phyloP scores from a whole-genome alignment of 352 stramenopile genomes.

The Globisporangium recalcitrans region DNA sequence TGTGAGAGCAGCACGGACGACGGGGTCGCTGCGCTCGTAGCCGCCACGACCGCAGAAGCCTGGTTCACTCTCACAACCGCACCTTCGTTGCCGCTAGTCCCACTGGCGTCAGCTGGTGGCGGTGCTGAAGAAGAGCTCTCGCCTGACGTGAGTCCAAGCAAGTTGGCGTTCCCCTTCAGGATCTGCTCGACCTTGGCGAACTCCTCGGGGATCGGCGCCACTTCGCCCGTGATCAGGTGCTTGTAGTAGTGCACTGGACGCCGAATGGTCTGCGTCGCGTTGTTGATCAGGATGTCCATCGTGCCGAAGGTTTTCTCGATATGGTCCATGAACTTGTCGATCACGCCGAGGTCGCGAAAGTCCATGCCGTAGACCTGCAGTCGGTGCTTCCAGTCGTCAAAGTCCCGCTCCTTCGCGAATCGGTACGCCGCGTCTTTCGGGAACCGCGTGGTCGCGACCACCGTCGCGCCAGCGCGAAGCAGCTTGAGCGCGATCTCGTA shows the following conservation, averaged over 20 bases:
- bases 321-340: constrained; percentile 92
- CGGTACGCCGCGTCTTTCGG: constrained; percentile 86
- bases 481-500: constrained; percentile 93
- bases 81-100: constrained; percentile 2
- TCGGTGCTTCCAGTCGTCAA: constrained; percentile 60
- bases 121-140: neutral
- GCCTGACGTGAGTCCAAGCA: constrained; percentile 19
- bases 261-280: constrained; percentile 94
- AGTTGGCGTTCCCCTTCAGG: constrained; percentile 42
- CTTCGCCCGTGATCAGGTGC: constrained; percentile 78
- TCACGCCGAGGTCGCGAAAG: constrained; percentile 89
- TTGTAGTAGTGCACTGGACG: constrained; percentile 91
- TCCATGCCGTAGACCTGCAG: constrained; percentile 93
- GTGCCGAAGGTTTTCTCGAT: constrained; percentile 57
- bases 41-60: constrained; percentile 12
- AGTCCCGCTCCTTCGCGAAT: constrained; percentile 88
- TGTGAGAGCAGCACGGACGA: constrained; percentile 89
- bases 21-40: constrained; percentile 24
- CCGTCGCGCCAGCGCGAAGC: constrained; percentile 75
- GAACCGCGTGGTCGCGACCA: constrained; percentile 93
- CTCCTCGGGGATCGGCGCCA: constrained; percentile 41
- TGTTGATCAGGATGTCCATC: constrained; percentile 95
- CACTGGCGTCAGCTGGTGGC: neutral
- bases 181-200: constrained; percentile 41
- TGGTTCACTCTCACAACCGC: constrained; percentile 27